Evolutionary conservation across 306 rosid genomes (phyloP).

Genomic region (Pyrus pyrifolia): DNA sequence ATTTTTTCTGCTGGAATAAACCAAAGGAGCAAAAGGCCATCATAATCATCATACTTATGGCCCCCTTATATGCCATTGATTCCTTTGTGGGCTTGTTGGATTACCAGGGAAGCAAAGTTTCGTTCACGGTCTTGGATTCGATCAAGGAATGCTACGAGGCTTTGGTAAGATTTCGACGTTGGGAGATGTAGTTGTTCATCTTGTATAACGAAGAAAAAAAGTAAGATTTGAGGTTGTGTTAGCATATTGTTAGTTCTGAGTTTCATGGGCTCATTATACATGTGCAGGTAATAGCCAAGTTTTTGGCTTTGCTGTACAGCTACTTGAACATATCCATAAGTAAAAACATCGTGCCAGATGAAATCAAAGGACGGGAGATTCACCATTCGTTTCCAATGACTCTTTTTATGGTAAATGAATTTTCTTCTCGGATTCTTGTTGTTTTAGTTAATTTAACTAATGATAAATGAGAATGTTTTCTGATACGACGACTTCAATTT

Average conservation of each 20-base stretch:
- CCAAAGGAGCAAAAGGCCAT: slow-evolving; percentile 30
- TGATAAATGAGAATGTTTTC: neutral
- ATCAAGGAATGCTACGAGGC: slow-evolving; percentile 34
- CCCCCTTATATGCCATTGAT: slow-evolving; percentile 25
- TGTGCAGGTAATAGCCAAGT: slow-evolving; percentile 28
- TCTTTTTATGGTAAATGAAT: slow-evolving; percentile 14
- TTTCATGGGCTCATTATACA: neutral
- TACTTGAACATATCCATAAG: slow-evolving; percentile 32
- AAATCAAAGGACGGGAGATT: slow-evolving; percentile 29
- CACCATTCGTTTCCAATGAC: slow-evolving; percentile 32
- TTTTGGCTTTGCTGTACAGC: slow-evolving; percentile 27
- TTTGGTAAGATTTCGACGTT: slow-evolving; percentile 14
- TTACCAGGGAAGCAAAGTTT: slow-evolving; percentile 23
- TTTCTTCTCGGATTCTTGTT: neutral
- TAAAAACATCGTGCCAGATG: slow-evolving; percentile 24
- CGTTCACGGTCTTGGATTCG: slow-evolving; percentile 30
- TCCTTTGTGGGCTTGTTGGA: slow-evolving; percentile 27
- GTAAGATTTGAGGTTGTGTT: neutral
- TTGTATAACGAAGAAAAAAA: neutral
- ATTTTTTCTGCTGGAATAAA: slow-evolving; percentile 20
- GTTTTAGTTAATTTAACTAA: neutral
- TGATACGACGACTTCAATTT: neutral
- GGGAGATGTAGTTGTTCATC: neutral
- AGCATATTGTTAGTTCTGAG: neutral
- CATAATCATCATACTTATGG: slow-evolving; percentile 23